A percentile compares a stretch with the other conserved stretches of the same genome.
These are phyloP conservation scores for Pichia gijzeniarum DNA, from an alignment of 805 yeast genomes.

Conservation along the genomic window DNA sequence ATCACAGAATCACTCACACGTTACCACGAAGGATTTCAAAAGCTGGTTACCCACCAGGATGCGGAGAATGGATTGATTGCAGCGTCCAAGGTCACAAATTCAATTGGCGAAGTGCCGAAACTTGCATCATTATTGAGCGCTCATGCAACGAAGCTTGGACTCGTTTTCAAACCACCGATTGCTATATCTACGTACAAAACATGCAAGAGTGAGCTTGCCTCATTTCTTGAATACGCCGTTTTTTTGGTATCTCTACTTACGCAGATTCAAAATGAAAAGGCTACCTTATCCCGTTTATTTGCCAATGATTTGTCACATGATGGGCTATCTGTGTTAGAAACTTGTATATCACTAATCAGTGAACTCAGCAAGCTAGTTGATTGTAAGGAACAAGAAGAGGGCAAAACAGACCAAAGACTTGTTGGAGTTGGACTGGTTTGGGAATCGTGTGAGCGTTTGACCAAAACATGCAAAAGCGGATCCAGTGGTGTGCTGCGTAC, in stretches of 20 bases:
- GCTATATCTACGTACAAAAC: slow-evolving; percentile 35
- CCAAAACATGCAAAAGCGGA: slow-evolving; percentile 39
- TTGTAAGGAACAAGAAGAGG: slow-evolving; percentile 11
- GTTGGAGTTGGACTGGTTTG: slow-evolving; percentile 62
- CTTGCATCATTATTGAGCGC: slow-evolving; percentile 57
- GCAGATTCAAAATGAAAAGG: slow-evolving; percentile 32
- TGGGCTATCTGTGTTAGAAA: slow-evolving; percentile 14
- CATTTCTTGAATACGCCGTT: slow-evolving; percentile 39
- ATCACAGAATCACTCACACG: too few species aligned
- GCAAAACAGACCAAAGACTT: slow-evolving; percentile 38
- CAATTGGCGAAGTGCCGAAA: slow-evolving; percentile 54
- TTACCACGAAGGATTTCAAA: too few species aligned
- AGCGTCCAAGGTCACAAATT: slow-evolving; percentile 32
- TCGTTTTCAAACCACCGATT: slow-evolving; percentile 58
- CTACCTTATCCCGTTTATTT: slow-evolving; percentile 29
- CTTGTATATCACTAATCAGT: slow-evolving; percentile 14
- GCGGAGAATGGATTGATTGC: neutral
- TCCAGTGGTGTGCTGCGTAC: slow-evolving; percentile 45
- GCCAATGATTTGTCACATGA: slow-evolving; percentile 27
- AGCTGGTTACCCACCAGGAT: too few species aligned
- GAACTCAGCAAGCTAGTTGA: slow-evolving; percentile 18
- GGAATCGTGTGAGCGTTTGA: slow-evolving; percentile 54
- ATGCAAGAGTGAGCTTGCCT: slow-evolving; percentile 43
- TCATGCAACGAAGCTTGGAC: slow-evolving; percentile 71
- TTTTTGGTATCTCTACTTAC: slow-evolving; percentile 40